Evolutionary conservation across 805 yeast species (phyloP).

Genomic region (Candida sphagnicola): DNA sequence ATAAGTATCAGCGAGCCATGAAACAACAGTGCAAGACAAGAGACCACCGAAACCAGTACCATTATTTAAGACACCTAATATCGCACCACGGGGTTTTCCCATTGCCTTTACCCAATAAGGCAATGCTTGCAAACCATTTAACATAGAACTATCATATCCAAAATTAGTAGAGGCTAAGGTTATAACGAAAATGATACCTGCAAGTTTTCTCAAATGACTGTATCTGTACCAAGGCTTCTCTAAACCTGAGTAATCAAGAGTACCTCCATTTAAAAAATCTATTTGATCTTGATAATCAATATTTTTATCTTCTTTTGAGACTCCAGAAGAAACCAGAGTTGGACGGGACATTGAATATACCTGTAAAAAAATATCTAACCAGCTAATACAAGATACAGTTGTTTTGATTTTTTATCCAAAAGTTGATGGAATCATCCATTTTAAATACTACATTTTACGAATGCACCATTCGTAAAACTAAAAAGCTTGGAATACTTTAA

Average conservation of each 20-base stretch:
- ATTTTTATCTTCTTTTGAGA: not conserved
- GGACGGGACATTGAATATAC: not conserved
- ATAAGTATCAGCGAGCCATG: too few relatives aligned
- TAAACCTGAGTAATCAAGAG: constrained; percentile 13
- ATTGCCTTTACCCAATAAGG: too few relatives aligned
- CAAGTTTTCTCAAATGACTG: constrained; percentile 35
- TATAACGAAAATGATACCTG: constrained; percentile 34
- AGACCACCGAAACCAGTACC: too few relatives aligned
- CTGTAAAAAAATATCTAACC: not conserved
- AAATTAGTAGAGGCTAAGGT: constrained; percentile 46
- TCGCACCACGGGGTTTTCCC: too few relatives aligned
- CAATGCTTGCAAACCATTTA: constrained; percentile 51
- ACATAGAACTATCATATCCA: constrained; percentile 47
- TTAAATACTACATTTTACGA: too few relatives aligned
- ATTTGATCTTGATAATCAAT: not conserved
- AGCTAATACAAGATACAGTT: too few relatives aligned
- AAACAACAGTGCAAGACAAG: too few relatives aligned
- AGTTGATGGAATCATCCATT: too few relatives aligned
- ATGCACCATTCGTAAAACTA: too few relatives aligned
- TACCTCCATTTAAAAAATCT: constrained; percentile 4
- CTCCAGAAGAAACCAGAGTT: not conserved
- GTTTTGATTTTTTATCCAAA: too few relatives aligned
- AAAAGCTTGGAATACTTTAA: too few relatives aligned
- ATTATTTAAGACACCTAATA: too few relatives aligned
- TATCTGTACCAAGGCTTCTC: constrained; percentile 29